Evolutionary conservation across 2,329 filamentous ascomycete genomes (phyloP).

Genomic region (Chaetomiaceae sp.): DNA sequence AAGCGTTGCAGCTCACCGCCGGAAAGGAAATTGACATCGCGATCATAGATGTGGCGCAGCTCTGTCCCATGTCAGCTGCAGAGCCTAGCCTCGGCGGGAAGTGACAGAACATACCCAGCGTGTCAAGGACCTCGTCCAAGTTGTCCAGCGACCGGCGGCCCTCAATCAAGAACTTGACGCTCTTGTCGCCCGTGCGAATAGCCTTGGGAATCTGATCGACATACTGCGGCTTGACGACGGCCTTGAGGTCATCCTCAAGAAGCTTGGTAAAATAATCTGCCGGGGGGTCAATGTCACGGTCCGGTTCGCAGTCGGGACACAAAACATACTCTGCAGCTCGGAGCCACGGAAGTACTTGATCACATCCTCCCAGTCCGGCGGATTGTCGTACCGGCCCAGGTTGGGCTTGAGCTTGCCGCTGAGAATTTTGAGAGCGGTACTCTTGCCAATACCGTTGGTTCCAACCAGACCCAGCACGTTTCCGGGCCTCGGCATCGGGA

Average conservation of each 20-base stretch:
- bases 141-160: conserved; percentile 72
- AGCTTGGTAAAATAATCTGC: conserved; percentile 98
- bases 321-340: conserved; percentile 73
- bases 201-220: conserved; percentile 96
- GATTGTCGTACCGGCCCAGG: conserved; percentile 88
- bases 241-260: conserved; percentile 92
- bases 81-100: neutral
- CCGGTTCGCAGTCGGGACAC: conserved; percentile 18
- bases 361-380: conserved; percentile 98
- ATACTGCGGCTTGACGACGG: conserved; percentile 98
- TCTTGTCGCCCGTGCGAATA: conserved; percentile 73
- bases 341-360: conserved; percentile 97
- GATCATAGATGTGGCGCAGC: conserved; percentile 81
- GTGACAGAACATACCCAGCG: conserved; percentile 50
- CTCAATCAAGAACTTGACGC: conserved; percentile 72
- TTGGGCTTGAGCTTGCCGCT: conserved; percentile 99
- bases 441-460: conserved; percentile 99
- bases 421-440: conserved; percentile 97
- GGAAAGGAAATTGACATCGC: conserved; percentile 83
- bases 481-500: conserved; percentile 91
- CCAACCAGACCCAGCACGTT: conserved; percentile 95
- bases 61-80: conserved; percentile 42
- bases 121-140: conserved; percentile 72
- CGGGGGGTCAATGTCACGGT: conserved; percentile 5
- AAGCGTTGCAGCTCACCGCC: conserved; percentile 98